Conservation (phyloP, 345 rosid species). For the Sisymbrium altissimum region DNA sequence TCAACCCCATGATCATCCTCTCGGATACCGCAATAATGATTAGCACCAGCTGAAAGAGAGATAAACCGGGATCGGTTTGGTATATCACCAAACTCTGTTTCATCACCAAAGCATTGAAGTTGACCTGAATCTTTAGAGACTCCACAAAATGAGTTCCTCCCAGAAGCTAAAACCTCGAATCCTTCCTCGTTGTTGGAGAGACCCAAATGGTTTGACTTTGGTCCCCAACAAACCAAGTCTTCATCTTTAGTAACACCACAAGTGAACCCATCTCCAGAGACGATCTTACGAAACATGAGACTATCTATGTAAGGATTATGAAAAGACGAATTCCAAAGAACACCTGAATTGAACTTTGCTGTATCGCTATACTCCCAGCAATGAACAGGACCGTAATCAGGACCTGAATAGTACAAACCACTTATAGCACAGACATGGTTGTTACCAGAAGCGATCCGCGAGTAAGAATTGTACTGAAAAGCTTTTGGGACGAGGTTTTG, state of each 20-base stretch:
- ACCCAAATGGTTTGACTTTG: conserved; percentile 48
- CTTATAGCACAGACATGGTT: conserved; percentile 38
- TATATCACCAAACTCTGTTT: conserved; percentile 37
- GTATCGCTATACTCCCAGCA: conserved; percentile 37
- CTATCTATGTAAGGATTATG: conserved; percentile 45
- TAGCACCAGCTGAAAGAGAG: conserved; percentile 65
- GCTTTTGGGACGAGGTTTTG: conserved; percentile 60
- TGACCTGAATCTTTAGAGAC: conserved; percentile 50
- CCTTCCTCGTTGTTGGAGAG: conserved; percentile 35
- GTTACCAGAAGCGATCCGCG: conserved; percentile 32
- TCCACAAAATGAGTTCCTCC: conserved; percentile 63
- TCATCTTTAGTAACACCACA: conserved; percentile 76
- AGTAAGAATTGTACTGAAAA: conserved; percentile 49
- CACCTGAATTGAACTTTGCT: conserved; percentile 2
- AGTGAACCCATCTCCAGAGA: conserved; percentile 89
- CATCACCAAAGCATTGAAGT: conserved; percentile 70
- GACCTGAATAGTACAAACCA: conserved; percentile 35
- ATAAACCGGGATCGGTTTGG: conserved; percentile 50
- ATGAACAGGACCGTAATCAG: conserved; percentile 36
- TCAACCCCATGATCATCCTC: conserved; percentile 77
- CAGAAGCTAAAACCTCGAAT: conserved; percentile 60
- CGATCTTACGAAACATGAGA: conserved; percentile 56
- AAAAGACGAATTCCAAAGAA: conserved; percentile 37
- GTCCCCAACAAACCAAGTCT: conserved; percentile 84
- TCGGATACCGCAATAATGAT: conserved; percentile 75